These are phyloP conservation scores for Platanthera zijinensis DNA, from an alignment of 106 monocot genomes.

Conservation along the genomic window DNA sequence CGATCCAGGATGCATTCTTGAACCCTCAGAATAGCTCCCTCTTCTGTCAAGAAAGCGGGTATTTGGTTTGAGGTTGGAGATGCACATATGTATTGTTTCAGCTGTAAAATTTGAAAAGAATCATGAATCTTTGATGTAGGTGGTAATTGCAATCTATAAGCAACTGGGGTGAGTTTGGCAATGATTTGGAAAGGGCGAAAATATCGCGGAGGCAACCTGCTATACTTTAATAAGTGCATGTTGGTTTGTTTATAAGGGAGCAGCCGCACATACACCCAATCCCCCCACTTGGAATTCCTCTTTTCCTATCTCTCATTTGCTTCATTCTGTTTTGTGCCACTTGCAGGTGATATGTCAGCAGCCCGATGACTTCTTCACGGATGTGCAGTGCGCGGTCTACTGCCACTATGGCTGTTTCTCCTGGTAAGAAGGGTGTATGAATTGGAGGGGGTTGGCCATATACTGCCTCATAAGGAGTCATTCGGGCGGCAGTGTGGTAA, in stretches of 20 bases:
- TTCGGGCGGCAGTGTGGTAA: background rate
- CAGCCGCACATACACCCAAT: slow-evolving; percentile 17
- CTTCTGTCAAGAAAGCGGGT: too few species aligned
- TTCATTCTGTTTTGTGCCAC: slow-evolving; percentile 17
- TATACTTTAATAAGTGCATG: background rate
- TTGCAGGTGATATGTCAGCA: background rate
- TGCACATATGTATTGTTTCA: too few species aligned
- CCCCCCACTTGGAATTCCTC: slow-evolving; percentile 6
- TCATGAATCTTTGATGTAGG: too few species aligned
- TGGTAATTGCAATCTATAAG: too few species aligned
- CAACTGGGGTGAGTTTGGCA: too few species aligned
- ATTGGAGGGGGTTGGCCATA: slow-evolving; percentile 9
- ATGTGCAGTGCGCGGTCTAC: background rate
- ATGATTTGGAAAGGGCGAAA: slow-evolving; percentile 11
- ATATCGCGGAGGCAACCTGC: background rate
- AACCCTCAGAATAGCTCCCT: too few species aligned
- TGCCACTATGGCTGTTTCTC: background rate
- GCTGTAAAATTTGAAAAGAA: too few species aligned
- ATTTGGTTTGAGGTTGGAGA: too few species aligned
- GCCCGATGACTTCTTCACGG: background rate
- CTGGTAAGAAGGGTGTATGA: background rate
- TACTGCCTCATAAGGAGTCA: slow-evolving; percentile 11
- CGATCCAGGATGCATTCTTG: too few species aligned
- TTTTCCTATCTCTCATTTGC: background rate
- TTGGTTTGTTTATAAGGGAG: slow-evolving; percentile 14